A percentile compares a stretch with the other conserved stretches of the same genome.
phyloP scores from a whole-genome alignment of 768 basidiomycete genomes.

The Roridomyces roridus region DNA sequence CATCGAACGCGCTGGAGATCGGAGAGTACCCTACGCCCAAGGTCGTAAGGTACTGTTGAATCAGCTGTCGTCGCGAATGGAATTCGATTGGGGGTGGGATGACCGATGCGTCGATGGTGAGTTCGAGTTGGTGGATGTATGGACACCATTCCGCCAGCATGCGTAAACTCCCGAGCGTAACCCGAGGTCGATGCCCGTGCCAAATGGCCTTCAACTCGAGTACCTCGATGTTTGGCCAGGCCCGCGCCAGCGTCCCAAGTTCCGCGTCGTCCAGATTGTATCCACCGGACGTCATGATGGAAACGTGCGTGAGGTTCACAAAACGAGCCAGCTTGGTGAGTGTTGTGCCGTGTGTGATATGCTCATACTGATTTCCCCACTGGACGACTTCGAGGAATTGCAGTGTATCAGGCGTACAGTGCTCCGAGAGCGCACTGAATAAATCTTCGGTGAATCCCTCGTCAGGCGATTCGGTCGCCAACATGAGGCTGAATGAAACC shows the following conservation, averaged over 20 bases:
- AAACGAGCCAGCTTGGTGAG: neutral
- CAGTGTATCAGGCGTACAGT: neutral
- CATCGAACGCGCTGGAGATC: neutral
- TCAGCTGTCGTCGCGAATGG: too few species aligned
- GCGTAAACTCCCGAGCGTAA: neutral
- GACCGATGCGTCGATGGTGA: neutral
- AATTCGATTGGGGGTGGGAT: neutral
- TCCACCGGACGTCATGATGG: neutral
- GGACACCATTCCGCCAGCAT: neutral
- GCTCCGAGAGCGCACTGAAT: neutral
- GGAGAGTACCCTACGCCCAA: neutral
- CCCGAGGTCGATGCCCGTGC: neutral
- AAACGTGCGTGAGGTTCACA: neutral
- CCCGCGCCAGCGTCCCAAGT: neutral
- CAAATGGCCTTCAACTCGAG: neutral
- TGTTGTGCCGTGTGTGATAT: neutral
- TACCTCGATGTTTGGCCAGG: neutral
- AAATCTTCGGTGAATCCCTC: too few species aligned
- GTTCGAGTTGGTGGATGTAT: neutral
- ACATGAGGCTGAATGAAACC: neutral
- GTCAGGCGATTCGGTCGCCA: too few species aligned
- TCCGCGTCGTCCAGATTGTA: slow-evolving; percentile 1
- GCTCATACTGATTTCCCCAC: neutral
- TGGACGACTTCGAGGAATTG: neutral
- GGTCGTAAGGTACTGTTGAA: neutral